These are phyloP conservation scores for Neurospora pannonica DNA, from an alignment of 495 filamentous ascomycete species.

Conservation along the genomic window DNA sequence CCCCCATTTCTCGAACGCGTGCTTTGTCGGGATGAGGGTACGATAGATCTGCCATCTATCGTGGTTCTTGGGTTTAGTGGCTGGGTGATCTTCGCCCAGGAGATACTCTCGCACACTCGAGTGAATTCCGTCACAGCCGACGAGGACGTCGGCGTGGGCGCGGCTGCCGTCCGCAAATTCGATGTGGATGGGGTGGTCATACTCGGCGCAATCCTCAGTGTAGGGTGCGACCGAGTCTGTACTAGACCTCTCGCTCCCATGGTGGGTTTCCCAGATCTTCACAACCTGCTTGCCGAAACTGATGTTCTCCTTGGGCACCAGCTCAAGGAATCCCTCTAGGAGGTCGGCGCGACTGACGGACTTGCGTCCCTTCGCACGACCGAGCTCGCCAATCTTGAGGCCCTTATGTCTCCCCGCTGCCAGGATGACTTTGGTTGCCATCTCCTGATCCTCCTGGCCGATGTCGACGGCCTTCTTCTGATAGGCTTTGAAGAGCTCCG, in stretches of 20 bases:
- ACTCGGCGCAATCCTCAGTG: neutral
- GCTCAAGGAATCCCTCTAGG: slow-evolving; percentile 19
- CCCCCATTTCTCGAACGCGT: slow-evolving; percentile 22
- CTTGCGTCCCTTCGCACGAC: slow-evolving; percentile 29
- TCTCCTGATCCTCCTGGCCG: slow-evolving; percentile 24
- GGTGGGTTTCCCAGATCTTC: slow-evolving; percentile 10
- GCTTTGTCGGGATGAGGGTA: slow-evolving; percentile 24
- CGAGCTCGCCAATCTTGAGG: slow-evolving; percentile 26
- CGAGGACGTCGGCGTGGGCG: slow-evolving; percentile 23
- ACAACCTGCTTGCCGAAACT: slow-evolving; percentile 23
- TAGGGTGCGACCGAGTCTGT: neutral
- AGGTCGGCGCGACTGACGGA: slow-evolving; percentile 29
- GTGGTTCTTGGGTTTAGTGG: slow-evolving; percentile 29
- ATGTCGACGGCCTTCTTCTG: slow-evolving; percentile 24
- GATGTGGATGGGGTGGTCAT: slow-evolving; percentile 12
- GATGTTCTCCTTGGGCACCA: slow-evolving; percentile 18
- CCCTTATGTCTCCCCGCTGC: slow-evolving; percentile 22
- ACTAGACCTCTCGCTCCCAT: neutral
- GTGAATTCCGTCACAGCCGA: slow-evolving; percentile 42
- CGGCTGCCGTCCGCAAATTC: slow-evolving; percentile 26
- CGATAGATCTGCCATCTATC: slow-evolving; percentile 36
- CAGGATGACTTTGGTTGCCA: slow-evolving; percentile 26
- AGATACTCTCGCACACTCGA: slow-evolving; percentile 29
- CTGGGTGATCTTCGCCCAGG: slow-evolving; percentile 28
- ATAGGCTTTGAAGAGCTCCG: slow-evolving; percentile 25